phyloP scores from a whole-genome alignment of 176 grass and related monocot genomes.

The Calamus simplicifolius region DNA sequence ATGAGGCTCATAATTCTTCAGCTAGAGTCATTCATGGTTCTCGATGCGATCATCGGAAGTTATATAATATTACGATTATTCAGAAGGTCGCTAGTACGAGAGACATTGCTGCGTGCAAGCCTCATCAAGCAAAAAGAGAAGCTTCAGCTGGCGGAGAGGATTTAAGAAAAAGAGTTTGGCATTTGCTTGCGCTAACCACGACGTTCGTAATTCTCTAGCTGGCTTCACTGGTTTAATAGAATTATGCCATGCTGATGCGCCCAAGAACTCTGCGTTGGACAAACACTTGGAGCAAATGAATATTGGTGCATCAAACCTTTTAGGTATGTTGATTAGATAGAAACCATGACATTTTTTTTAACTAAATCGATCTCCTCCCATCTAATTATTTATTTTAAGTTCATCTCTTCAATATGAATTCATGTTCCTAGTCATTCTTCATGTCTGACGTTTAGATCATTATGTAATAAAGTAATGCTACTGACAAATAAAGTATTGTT shows the following conservation, averaged over 20 bases:
- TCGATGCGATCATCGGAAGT: neutral
- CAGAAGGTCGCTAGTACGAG: slow-evolving; percentile 2
- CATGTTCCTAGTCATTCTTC: too few species aligned
- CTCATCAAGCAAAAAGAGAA: slow-evolving; percentile 52
- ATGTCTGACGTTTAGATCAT: too few species aligned
- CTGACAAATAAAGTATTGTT: too few species aligned
- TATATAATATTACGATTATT: slow-evolving; percentile 2
- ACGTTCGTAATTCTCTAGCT: slow-evolving; percentile 45
- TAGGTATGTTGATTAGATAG: slow-evolving; percentile 42
- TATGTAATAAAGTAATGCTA: too few species aligned
- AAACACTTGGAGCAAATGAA: slow-evolving; percentile 44
- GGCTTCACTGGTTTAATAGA: slow-evolving; percentile 40
- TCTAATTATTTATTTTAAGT: neutral
- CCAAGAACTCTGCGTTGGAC: slow-evolving; percentile 13
- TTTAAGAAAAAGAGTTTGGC: slow-evolving; percentile 92
- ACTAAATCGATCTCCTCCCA: too few species aligned
- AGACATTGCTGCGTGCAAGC: slow-evolving; percentile 33
- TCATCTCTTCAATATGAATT: too few species aligned
- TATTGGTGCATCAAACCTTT: slow-evolving; percentile 40
- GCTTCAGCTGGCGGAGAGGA: slow-evolving; percentile 63
- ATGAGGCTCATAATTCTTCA: neutral
- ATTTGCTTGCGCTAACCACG: slow-evolving; percentile 58
- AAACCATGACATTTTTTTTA: too few species aligned
- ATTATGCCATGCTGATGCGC: slow-evolving; percentile 20
- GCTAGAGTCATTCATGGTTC: neutral